Percentiles rank a stretch among this genome's conserved stretches.
Conservation (phyloP, 176 grass and related monocot species). For the Rhynchospora breviuscula region DNA sequence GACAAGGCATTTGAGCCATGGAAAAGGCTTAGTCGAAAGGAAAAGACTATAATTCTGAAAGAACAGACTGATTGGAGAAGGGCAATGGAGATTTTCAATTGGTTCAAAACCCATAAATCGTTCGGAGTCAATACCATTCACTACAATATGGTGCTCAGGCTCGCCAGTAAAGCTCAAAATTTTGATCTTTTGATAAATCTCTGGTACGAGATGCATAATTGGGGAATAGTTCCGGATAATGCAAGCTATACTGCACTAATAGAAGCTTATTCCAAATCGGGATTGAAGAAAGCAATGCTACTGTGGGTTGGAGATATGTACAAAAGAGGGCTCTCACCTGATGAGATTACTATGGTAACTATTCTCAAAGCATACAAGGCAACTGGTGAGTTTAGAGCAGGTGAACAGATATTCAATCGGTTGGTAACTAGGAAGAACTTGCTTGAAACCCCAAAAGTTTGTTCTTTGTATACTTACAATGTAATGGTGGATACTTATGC, state of each 20-base stretch:
- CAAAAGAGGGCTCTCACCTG: constrained; percentile 63
- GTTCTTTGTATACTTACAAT: constrained; percentile 69
- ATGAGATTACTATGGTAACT: constrained; percentile 65
- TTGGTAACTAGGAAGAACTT: constrained; percentile 37
- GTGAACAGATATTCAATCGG: constrained; percentile 45
- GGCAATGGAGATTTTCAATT: constrained; percentile 59
- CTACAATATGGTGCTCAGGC: constrained; percentile 65
- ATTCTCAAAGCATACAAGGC: constrained; percentile 70
- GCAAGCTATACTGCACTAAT: constrained; percentile 67
- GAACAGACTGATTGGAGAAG: constrained; percentile 81
- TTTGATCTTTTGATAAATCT: constrained; percentile 53
- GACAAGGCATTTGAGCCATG: constrained; percentile 65
- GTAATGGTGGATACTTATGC: constrained; percentile 84
- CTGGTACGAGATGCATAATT: constrained; percentile 63
- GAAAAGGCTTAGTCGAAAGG: constrained; percentile 50
- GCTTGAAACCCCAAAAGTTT: constrained; percentile 25
- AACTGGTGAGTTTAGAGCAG: constrained; percentile 53
- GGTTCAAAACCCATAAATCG: constrained; percentile 37
- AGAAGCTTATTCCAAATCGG: constrained; percentile 57
- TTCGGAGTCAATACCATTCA: constrained; percentile 76
- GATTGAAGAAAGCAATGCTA: constrained; percentile 28
- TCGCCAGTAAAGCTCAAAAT: constrained; percentile 39
- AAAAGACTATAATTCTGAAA: constrained; percentile 79
- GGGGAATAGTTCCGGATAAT: constrained; percentile 41
- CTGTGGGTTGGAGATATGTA: constrained; percentile 73